These are phyloP conservation scores for Agaricus blazei DNA, from an alignment of 768 basidiomycete genomes.

Conservation along the genomic window DNA sequence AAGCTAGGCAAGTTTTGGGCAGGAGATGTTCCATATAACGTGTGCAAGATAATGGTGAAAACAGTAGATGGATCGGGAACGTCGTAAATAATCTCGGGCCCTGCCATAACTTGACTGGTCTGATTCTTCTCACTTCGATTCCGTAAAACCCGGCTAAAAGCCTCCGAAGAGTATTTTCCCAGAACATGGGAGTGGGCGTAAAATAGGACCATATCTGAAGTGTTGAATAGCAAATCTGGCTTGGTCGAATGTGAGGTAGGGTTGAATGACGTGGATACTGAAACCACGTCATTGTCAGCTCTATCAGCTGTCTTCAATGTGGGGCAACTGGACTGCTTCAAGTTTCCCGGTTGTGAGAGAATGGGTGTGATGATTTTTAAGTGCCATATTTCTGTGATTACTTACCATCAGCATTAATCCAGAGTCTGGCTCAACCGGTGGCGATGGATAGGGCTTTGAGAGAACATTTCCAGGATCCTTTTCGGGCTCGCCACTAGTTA, in stretches of 20 bases:
- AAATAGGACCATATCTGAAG: conserved; percentile 59
- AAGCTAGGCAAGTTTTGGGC: conserved; percentile 45
- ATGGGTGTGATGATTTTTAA: not conserved
- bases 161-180: conserved; percentile 37
- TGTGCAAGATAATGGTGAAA: conserved; percentile 50
- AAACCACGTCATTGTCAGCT: not conserved
- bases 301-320: too few species aligned
- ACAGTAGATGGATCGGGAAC: conserved; percentile 38
- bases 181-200: conserved; percentile 47
- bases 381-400: too few species aligned
- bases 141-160: conserved; percentile 26
- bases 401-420: too few species aligned
- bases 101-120: conserved; percentile 21
- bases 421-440: too few species aligned
- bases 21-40: conserved; percentile 43
- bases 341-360: too few species aligned
- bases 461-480: too few species aligned
- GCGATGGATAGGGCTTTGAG: too few species aligned
- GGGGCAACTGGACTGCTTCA: too few species aligned
- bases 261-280: conserved; percentile 20
- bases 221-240: conserved; percentile 33
- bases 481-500: too few species aligned
- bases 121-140: conserved; percentile 15
- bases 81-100: conserved; percentile 24
- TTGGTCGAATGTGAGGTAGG: conserved; percentile 13